Conservation (phyloP, 371 early-diverging fungal species). For the Zychaea mexicana region DNA sequence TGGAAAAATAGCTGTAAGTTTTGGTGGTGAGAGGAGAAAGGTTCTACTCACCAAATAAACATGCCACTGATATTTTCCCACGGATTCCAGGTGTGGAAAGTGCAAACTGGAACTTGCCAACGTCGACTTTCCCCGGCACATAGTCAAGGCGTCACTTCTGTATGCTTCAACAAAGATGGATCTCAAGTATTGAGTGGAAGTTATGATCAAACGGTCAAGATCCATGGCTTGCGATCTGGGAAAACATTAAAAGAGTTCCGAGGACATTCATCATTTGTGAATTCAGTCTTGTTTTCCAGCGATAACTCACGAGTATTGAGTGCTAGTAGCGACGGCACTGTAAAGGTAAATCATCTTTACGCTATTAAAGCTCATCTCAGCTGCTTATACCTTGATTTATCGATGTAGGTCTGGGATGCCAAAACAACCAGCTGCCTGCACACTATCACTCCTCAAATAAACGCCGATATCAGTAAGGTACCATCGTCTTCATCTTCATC, state of each 20-base stretch:
- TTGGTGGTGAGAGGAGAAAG: neutral
- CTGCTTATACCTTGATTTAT: neutral
- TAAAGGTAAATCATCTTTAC: constrained; percentile 62
- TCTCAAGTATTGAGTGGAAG: constrained; percentile 78
- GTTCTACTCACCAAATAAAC: too few relatives aligned
- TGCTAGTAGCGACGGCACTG: constrained; percentile 86
- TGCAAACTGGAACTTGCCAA: constrained; percentile 75
- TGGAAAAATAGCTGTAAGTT: constrained; percentile 78
- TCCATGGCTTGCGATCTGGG: constrained; percentile 89
- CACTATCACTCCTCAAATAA: constrained; percentile 23
- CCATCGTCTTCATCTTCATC: constrained; percentile 7
- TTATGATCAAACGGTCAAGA: constrained; percentile 78
- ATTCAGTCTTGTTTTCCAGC: constrained; percentile 69
- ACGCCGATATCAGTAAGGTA: constrained; percentile 20
- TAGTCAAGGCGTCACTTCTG: constrained; percentile 79
- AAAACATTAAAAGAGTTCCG: constrained; percentile 86
- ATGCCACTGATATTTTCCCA: too few relatives aligned
- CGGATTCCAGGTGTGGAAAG: constrained; percentile 72
- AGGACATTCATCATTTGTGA: constrained; percentile 90
- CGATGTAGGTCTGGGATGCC: constrained; percentile 18
- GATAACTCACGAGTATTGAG: constrained; percentile 74
- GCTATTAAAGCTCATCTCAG: too few relatives aligned
- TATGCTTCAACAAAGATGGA: constrained; percentile 75
- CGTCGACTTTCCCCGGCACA: constrained; percentile 83
- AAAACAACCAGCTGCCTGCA: constrained; percentile 18